These are phyloP conservation scores for Cercophora newfieldiana DNA, from an alignment of 495 filamentous ascomycete genomes.

Conservation along the genomic window DNA sequence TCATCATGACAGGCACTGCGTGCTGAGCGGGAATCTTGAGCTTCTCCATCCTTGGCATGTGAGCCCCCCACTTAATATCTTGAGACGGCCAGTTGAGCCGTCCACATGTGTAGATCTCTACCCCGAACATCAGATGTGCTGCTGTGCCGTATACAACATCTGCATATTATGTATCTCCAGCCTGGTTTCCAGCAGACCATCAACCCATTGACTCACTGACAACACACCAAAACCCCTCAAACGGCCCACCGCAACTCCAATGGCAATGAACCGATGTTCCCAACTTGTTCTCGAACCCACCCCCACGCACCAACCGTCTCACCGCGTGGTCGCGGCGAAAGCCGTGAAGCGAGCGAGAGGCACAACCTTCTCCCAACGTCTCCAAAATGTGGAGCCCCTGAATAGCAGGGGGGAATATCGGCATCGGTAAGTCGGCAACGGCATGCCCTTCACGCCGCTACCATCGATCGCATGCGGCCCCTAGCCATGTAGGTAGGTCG, in stretches of 20 bases:
- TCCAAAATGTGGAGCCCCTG: neutral
- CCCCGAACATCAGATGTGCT: neutral
- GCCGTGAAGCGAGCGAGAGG: neutral
- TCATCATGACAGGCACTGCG: neutral
- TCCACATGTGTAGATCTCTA: neutral
- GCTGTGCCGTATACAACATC: neutral
- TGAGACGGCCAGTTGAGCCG: neutral
- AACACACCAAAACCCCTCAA: neutral
- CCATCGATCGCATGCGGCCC: neutral
- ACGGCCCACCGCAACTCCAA: neutral
- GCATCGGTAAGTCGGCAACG: too few species aligned
- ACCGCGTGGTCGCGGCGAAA: neutral
- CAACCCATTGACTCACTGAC: neutral
- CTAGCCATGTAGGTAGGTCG: too few species aligned
- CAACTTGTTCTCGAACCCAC: neutral
- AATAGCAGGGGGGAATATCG: neutral
- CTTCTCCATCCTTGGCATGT: neutral
- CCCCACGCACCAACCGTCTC: neutral
- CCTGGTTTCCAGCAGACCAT: neutral
- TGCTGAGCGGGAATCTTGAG: neutral
- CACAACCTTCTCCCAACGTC: neutral
- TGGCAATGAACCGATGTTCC: neutral
- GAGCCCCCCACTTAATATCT: neutral
- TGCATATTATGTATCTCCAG: neutral
- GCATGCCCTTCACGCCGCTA: neutral